phyloP scores from a whole-genome alignment of 352 stramenopile genomes.

The Globisporangium cystogenes region DNA sequence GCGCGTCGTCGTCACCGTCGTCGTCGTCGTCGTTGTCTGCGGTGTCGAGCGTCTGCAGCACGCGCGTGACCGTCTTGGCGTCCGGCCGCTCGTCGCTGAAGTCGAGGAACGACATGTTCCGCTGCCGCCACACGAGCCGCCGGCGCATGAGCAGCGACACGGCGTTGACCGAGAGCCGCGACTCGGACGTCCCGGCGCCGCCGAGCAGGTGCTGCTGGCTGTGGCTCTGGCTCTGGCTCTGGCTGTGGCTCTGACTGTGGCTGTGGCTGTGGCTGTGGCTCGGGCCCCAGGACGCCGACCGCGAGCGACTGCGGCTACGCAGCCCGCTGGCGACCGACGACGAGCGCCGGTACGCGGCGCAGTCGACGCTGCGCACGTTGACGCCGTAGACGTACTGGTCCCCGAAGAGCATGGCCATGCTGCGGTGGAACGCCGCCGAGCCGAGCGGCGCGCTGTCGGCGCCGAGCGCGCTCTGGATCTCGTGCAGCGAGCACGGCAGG shows the following conservation, averaged over 20 bases:
- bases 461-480: conserved; percentile 50
- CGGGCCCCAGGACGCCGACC: conserved; percentile 1
- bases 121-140: conserved; percentile 35
- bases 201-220: neutral
- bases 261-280: neutral
- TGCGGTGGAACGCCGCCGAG: conserved; percentile 43
- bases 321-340: neutral
- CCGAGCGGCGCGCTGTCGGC: conserved; percentile 21
- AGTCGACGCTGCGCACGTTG: conserved; percentile 36
- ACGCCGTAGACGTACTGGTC: conserved; percentile 55
- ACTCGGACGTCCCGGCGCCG: conserved; percentile 9
- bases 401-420: conserved; percentile 60
- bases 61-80: conserved; percentile 47
- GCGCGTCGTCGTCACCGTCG: conserved; percentile 16
- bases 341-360: conserved; percentile 6
- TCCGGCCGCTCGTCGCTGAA: conserved; percentile 50
- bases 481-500: conserved; percentile 42
- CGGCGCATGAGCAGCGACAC: conserved; percentile 52
- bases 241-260: neutral
- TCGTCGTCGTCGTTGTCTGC: conserved; percentile 20
- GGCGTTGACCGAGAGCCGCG: conserved; percentile 43
- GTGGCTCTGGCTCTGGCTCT: neutral
- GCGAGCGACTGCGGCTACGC: neutral
- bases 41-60: conserved; percentile 53
- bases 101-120: conserved; percentile 54